Conservation (phyloP, 768 basidiomycete genomes). For the Filobasidium wieringae region DNA sequence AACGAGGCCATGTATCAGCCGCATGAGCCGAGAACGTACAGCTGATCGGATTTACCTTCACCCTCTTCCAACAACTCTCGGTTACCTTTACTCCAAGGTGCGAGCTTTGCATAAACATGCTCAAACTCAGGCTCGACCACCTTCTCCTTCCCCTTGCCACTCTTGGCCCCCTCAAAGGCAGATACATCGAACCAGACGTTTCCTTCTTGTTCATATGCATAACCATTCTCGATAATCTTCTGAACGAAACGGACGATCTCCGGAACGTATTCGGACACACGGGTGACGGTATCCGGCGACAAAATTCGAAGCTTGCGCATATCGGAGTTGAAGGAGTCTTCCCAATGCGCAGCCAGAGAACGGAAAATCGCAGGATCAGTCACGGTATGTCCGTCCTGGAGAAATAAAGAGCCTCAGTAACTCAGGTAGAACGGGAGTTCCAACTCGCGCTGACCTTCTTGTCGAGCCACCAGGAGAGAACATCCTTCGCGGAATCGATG, state of each 20-base stretch:
- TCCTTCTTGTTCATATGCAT: constrained; percentile 62
- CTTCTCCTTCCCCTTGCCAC: constrained; percentile 34
- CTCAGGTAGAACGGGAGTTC: too few species aligned
- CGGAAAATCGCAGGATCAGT: constrained; percentile 78
- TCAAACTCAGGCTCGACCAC: constrained; percentile 11
- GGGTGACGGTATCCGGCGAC: constrained; percentile 78
- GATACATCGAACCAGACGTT: constrained; percentile 86
- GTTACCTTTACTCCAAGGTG: constrained; percentile 93
- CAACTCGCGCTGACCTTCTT: constrained; percentile 50
- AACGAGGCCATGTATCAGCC: not conserved
- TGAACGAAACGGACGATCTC: constrained; percentile 86
- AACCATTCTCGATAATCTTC: constrained; percentile 73
- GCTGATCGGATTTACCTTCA: constrained; percentile 55
- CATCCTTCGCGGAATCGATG: constrained; percentile 63
- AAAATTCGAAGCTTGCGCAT: constrained; percentile 80
- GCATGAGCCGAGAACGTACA: too few species aligned
- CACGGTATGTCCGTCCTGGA: constrained; percentile 63
- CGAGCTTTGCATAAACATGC: constrained; percentile 85
- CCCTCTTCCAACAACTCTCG: constrained; percentile 77
- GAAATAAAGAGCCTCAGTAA: not conserved
- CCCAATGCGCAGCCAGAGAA: constrained; percentile 74
- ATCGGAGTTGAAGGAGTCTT: constrained; percentile 75
- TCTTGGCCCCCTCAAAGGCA: constrained; percentile 58
- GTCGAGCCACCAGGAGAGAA: constrained; percentile 63
- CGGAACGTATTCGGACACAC: constrained; percentile 93